Evolutionary conservation across 768 basidiomycete species (phyloP), one percentile per base, ranked within the genome.

Genomic region (Tylopilus intermedius): DNA sequence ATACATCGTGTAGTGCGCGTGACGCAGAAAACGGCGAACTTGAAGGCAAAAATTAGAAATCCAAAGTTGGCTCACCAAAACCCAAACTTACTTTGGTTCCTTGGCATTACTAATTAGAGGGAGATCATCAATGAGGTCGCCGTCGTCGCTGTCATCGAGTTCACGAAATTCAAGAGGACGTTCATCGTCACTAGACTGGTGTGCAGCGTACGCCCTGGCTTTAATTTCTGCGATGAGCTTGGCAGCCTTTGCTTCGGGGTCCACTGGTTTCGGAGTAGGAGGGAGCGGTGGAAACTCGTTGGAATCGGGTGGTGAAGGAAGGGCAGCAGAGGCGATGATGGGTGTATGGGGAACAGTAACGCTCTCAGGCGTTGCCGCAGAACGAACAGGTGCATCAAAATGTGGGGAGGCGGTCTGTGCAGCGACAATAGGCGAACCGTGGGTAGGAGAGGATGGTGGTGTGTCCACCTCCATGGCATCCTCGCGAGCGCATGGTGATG

Each of bases 171-270:
- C 65, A 13, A 70, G 65, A 5, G 62, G 65, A 4, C 54, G 62
- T 33, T 62, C 64, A 9, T 82, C 78, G 2, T 77, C 75, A 59
- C 76, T 80, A n/a, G 71, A 74, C 24, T 67, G 59, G 7, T 56
- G 72, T 21, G 69, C 72, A 42, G 79, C 80, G 45, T 72, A 76
- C 5, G 81, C 84, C 55, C 72, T 75, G n/a, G 79, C 81, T 68
- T 78, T 86, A 55, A 88, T 86, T 33, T 79, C 72, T 7, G 78
- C 82, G 43, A 89, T 81, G 27, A 87, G 72, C 59, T 75, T 71
- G 14, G 77, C 77, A 2, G 86, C 73, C 64, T 82, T 86, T 35
- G 63, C 45, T 47, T 70, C 64, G 0, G 61, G 45, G 48, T 72
- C 66, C 6, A 74, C 56, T 3, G 69, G 58, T 30, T 64, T 47